These are phyloP conservation scores for Teratosphaeria destructans DNA, from an alignment of 2,329 filamentous ascomycete genomes.

Conservation along the genomic window DNA sequence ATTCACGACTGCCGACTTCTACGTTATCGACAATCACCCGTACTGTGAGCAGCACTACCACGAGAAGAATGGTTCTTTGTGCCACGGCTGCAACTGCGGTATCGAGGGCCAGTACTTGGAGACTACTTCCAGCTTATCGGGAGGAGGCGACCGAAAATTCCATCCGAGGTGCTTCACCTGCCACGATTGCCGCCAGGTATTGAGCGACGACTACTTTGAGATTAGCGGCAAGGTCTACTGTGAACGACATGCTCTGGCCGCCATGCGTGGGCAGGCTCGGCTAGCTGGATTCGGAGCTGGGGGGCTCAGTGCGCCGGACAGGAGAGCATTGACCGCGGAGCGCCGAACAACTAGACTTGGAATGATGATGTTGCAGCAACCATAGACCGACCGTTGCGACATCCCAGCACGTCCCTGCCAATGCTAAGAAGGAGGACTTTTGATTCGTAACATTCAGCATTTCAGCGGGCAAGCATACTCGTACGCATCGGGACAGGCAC, in stretches of 20 bases:
- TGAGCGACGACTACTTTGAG: slow-evolving; percentile 85
- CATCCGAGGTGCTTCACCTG: slow-evolving; percentile 83
- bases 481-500: not conserved
- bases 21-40: slow-evolving; percentile 76
- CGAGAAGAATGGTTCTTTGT: slow-evolving; percentile 77
- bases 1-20: slow-evolving; percentile 83
- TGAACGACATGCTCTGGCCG: slow-evolving; percentile 65
- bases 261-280: slow-evolving; percentile 21
- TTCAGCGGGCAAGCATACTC: not conserved
- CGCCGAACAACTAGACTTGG: slow-evolving; percentile 26
- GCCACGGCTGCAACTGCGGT: slow-evolving; percentile 65
- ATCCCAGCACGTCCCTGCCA: not conserved
- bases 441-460: not conserved
- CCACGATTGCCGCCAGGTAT: slow-evolving; percentile 59
- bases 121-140: slow-evolving; percentile 37
- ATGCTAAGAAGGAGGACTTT: not conserved
- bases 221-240: slow-evolving; percentile 72
- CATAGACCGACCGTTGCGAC: not conserved
- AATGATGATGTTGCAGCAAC: slow-evolving; percentile 25
- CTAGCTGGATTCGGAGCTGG: slow-evolving; percentile 7
- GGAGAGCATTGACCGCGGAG: slow-evolving; percentile 19
- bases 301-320: slow-evolving; percentile 9
- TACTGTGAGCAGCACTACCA: slow-evolving; percentile 94
- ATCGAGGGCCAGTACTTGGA: slow-evolving; percentile 94
- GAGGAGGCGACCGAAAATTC: slow-evolving; percentile 57